These are phyloP conservation scores for Peronospora destructor DNA, from an alignment of 352 stramenopile genomes.

Conservation along the genomic window DNA sequence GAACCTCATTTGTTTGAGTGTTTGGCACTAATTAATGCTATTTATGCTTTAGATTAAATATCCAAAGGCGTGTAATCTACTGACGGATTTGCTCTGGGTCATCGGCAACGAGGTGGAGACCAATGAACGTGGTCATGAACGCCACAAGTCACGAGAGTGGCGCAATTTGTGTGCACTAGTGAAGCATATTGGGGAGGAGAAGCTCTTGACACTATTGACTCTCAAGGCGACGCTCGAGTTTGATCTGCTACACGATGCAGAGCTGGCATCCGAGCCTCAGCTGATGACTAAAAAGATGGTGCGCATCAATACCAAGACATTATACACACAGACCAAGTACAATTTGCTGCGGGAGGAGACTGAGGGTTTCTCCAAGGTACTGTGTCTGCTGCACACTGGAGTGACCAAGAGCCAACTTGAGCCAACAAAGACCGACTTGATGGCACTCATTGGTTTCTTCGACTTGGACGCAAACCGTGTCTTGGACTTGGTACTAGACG, in stretches of 20 bases:
- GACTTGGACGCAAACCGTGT: constrained; percentile 95
- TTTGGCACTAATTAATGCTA: neutral
- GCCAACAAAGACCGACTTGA: constrained; percentile 60
- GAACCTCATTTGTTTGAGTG: neutral
- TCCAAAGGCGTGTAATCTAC: constrained; percentile 37
- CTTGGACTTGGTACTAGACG: constrained; percentile 90
- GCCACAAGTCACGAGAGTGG: constrained; percentile 64
- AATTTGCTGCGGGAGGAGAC: constrained; percentile 95
- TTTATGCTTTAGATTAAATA: constrained; percentile 21
- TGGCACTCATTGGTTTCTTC: constrained; percentile 87
- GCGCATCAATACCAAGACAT: constrained; percentile 81
- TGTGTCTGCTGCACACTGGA: constrained; percentile 73
- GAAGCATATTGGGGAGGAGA: constrained; percentile 56
- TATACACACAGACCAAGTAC: constrained; percentile 95
- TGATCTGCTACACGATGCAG: constrained; percentile 64
- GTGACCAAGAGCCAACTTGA: constrained; percentile 57
- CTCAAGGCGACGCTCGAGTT: constrained; percentile 71
- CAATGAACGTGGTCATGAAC: constrained; percentile 57
- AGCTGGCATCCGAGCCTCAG: constrained; percentile 39
- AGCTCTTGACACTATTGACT: constrained; percentile 42
- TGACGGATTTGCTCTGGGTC: constrained; percentile 71
- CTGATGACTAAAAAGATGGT: constrained; percentile 69
- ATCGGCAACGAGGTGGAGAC: constrained; percentile 72
- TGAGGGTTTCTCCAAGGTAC: constrained; percentile 93
- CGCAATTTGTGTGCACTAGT: constrained; percentile 59